Evolutionary conservation across 768 basidiomycete species (phyloP), one percentile per base, ranked within the genome.

Genomic region (Lentinula aciculospora): DNA sequence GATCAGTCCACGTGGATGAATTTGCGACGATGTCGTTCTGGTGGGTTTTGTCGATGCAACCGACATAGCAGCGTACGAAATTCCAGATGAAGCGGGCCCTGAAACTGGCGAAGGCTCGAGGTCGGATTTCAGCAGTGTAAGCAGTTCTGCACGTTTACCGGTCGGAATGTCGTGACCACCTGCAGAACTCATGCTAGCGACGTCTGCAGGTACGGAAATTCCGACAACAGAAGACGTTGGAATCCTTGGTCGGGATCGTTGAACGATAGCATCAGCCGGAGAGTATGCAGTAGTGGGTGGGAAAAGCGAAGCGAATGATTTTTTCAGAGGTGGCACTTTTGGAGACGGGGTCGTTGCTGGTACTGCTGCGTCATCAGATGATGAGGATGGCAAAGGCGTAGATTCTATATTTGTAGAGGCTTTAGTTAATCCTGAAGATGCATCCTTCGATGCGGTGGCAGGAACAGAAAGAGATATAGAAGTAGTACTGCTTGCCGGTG

Each of bases 1-100:
- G 63, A 98, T 78, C 49, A 99, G 73, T 4, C 96, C 96, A 13
- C 95, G 78, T 0, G 92, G 84, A 6, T 78, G 75, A 32, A 91
- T 48, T 69, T 71, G 56, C 25, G 54, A 55, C 13, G 57, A n/a
- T 19, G 32, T n/a, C 47, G 21, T 23, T 28, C 6, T 25, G 23
- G 49, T n/a, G 17, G 31, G 10, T 17, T 27, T 23, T 13, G 25
- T 3, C 23, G 61, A 34, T 13, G 60, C 62, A 21, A 39, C 55
- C 1, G 65, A 56, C 3, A 62, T 59, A 19, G 67, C 66, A 34
- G 65, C 60, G 21, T 65, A 56, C 19, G 54, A 56, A 4, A 32
- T 27, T 25, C 32, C 37, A 10, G 42, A 40, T 31, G 61, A 63
- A 12, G 63, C 61, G n/a, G 60, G 61, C 7, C 64, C 47, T 21